Evolutionary conservation across 129 eudicot genomes (phyloP), one percentile per base, ranked within the genome.

Genomic region (Mikania micrantha): DNA sequence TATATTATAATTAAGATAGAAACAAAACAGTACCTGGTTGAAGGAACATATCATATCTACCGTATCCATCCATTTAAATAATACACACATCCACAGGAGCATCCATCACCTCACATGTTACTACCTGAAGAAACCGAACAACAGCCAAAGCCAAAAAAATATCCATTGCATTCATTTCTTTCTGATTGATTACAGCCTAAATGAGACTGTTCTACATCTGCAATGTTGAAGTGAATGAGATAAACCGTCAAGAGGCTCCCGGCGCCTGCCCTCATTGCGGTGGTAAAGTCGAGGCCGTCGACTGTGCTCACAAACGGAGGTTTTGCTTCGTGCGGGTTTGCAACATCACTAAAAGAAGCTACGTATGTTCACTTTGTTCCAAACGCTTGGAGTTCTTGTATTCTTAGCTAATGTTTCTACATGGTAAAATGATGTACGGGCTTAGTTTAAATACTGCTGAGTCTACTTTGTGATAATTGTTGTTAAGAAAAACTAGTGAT

Each of bases 221-320:
- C 41, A 61, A 72, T 5, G 78, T 28, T 32, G 78, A 78, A 49
- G 44, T 56, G 53, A 66, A 67, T 58, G 82, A 78, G 62, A 12
- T 72, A 20, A 57, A 39, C 32, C 72, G 82, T 20, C 62, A 72
- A 0, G 69, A 78, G 17, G 82, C 82, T 29, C 82, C 82, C 0
- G 78, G 82, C 10, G 38, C 54, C 5, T 78, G 82, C 56, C 82
- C 78, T 4, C 25, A 65, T 16, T 77, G 77, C 16, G 81, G 77
- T 20, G 82, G 82, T 22, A 78, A 78, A 21, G 82, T 78, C 34
- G 82, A 58, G 29, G 78, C 82, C 2, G 64, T 78, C 4, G 77
- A 72, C 4, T 78, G 54, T 20, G 69, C 68, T 11, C 67, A 60
- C 35, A 71, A 67, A 56, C 72, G 82, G 82, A 42, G 73, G 69